Conservation (phyloP, 306 rosid genomes). For the Trifolium repens region DNA sequence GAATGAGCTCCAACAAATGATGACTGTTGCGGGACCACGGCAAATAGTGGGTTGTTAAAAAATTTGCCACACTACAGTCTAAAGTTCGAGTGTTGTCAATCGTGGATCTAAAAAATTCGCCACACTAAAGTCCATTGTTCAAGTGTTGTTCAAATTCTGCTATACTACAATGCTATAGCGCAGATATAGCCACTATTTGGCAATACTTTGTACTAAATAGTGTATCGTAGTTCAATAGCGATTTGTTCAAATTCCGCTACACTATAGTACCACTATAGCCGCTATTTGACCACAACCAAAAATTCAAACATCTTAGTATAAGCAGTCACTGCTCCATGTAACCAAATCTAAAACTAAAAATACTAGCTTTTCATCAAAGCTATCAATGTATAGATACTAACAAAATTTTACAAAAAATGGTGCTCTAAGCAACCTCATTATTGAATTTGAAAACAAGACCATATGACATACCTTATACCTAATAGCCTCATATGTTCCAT, state of each 20-base stretch:
- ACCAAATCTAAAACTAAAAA: neutral
- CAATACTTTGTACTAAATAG: neutral
- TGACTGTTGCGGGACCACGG: too few species aligned
- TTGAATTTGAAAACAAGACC: slow-evolving; percentile 28
- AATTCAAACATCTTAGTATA: neutral
- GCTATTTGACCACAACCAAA: neutral
- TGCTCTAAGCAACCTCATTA: slow-evolving; percentile 18
- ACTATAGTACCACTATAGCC: neutral
- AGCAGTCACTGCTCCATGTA: neutral
- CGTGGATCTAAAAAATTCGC: too few species aligned
- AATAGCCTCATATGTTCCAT: slow-evolving; percentile 85
- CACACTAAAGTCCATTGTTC: too few species aligned
- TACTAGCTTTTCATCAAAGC: neutral
- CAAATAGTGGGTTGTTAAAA: too few species aligned
- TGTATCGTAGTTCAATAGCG: neutral
- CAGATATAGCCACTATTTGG: neutral
- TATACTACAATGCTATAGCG: neutral
- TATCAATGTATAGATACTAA: neutral
- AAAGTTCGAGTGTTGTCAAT: too few species aligned
- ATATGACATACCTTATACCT: slow-evolving; percentile 68
- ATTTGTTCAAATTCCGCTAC: neutral
- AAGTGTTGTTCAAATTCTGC: too few species aligned
- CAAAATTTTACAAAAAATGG: neutral
- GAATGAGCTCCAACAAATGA: too few species aligned
- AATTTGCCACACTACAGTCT: too few species aligned